Conservation (phyloP, 768 basidiomycete genomes). For the Trichaptum fuscoviolaceum region DNA sequence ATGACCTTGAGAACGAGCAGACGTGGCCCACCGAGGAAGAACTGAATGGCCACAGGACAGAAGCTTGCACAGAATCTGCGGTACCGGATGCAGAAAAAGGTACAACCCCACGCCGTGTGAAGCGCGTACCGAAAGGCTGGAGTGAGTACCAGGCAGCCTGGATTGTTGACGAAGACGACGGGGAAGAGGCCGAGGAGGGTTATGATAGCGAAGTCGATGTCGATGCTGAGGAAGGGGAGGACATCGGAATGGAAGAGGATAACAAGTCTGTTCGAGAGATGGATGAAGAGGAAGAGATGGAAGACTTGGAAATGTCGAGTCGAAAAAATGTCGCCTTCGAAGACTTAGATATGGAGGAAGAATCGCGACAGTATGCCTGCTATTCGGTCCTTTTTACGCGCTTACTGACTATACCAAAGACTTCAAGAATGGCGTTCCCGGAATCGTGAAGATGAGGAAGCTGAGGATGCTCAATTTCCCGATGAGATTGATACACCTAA, state of each 20-base stretch:
- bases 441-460: constrained; percentile 66
- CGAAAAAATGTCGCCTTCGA: constrained; percentile 55
- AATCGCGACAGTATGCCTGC: constrained; percentile 70
- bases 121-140: constrained; percentile 88
- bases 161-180: constrained; percentile 83
- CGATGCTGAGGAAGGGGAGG: constrained; percentile 25
- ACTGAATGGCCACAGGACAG: constrained; percentile 43
- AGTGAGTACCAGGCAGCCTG: constrained; percentile 97
- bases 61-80: constrained; percentile 14
- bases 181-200: constrained; percentile 44
- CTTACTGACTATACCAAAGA: constrained; percentile 31
- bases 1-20: constrained; percentile 90
- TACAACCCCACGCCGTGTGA: constrained; percentile 77
- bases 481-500: constrained; percentile 95
- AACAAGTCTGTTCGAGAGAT: constrained; percentile 38
- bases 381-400: constrained; percentile 6
- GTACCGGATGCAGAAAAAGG: constrained; percentile 64
- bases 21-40: constrained; percentile 99
- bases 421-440: constrained; percentile 54
- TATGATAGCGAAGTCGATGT: constrained; percentile 38
- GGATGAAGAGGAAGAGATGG: constrained; percentile 59
- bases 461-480: constrained; percentile 83
- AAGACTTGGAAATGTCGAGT: constrained; percentile 40
- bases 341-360: constrained; percentile 80
- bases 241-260: constrained; percentile 17